Base-by-base conservation (phyloP, 2,329 filamentous ascomycete species). In the Colletotrichum australisinense region DNA sequence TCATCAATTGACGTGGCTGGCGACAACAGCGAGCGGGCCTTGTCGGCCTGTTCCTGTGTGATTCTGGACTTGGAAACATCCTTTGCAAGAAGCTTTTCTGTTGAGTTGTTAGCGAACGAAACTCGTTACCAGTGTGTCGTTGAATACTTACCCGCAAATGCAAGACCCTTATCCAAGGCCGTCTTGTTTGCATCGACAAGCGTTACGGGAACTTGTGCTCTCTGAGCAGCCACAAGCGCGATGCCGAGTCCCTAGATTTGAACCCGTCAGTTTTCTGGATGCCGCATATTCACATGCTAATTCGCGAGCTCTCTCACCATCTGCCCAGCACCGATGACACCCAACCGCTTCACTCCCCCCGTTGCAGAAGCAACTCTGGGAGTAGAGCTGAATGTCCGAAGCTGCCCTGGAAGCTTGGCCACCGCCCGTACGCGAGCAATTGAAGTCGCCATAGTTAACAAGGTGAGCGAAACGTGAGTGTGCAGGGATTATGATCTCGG, bases 291-390 rank as follows among this genome's bases (percentile, higher is more conserved):
- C 81, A 83, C 83, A 84, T 86, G 83, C 76, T 71, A 78, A 78
- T 46, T 56, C 42, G 68, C 22, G 16, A 22, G 14, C 6, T 52
- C 74, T 81, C 88, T 80, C 84, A 97, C 95, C 95, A 98, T 98
- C 83, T 98, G 97, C 32, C 97, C 97, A 66, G 96, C 95, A 76
- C 97, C 97, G 80, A 99, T 89, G 63, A 99, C 96, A 80, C 96
- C 97, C 55, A 99, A 86, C 77, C 90, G 93, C 86, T 95, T 97
- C 75, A 99, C 92, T 80, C 95, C 91, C 0, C 53, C 70, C 0
- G 58, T 69, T 69, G 92, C 91, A 74, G 90, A 91, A 78, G 86
- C 80, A 56, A 88, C 87, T 58, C 87, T 85, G 57, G 91, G 83
- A 52, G 89, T 91, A 42, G 91, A 92, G 86, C 93, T 95, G 85